Evolutionary conservation across 768 basidiomycete species (phyloP).

Genomic region (Hysterangium stoloniferum): DNA sequence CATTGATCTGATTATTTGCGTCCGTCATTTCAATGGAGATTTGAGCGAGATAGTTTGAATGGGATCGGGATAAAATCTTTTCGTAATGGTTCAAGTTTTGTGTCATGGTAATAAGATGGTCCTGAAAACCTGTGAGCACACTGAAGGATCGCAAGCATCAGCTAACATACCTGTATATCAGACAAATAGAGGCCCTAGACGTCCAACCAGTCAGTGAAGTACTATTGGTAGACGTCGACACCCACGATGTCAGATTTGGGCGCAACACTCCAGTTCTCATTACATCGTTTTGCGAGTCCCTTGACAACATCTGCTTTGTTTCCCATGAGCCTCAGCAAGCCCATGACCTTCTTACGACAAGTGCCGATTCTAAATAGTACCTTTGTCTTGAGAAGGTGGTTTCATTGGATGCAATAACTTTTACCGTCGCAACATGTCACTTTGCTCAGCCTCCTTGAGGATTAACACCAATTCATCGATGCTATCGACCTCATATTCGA

Average conservation of each 20-base stretch:
- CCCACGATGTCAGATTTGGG: slow-evolving; percentile 92
- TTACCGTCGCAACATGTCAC: slow-evolving; percentile 85
- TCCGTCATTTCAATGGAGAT: slow-evolving; percentile 99
- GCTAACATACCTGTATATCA: slow-evolving; percentile 67
- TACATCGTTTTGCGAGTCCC: slow-evolving; percentile 94
- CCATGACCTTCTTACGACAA: slow-evolving; percentile 99
- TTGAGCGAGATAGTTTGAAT: slow-evolving; percentile 98
- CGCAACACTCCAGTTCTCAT: slow-evolving; percentile 97
- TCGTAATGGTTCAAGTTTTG: slow-evolving; percentile 99
- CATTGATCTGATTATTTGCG: slow-evolving; percentile 99
- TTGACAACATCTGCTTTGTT: slow-evolving; percentile 99
- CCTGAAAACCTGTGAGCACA: slow-evolving; percentile 30
- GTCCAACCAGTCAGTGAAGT: neutral
- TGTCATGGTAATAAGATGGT: slow-evolving; percentile 99
- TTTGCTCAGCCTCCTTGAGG: slow-evolving; percentile 91
- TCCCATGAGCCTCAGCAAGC: slow-evolving; percentile 90
- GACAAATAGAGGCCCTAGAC: slow-evolving; percentile 85
- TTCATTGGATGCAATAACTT: slow-evolving; percentile 12
- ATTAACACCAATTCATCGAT: slow-evolving; percentile 98
- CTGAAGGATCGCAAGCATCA: neutral
- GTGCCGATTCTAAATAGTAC: slow-evolving; percentile 71
- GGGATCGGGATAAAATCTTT: slow-evolving; percentile 96
- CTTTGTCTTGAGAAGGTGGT: neutral
- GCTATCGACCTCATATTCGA: slow-evolving; percentile 98
- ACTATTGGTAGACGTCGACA: slow-evolving; percentile 15